Conservation (phyloP, 1,139 yeast genomes). For the Debaryomyces nepalensis region DNA sequence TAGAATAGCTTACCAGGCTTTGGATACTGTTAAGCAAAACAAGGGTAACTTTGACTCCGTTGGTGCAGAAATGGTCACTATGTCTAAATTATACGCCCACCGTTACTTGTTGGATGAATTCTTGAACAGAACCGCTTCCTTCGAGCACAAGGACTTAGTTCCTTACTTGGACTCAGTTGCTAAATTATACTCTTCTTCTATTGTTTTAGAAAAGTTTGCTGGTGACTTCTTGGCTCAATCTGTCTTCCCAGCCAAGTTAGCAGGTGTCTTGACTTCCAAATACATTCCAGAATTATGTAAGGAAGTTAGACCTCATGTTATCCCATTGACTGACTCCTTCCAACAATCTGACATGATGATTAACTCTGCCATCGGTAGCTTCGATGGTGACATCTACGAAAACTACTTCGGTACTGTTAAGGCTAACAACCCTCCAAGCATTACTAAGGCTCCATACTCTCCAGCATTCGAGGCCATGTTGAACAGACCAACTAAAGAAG, state of each 20-base stretch:
- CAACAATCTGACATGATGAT: slow-evolving; percentile 49
- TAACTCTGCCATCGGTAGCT: slow-evolving; percentile 49
- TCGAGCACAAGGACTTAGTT: slow-evolving; percentile 26
- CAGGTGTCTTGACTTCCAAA: slow-evolving; percentile 50
- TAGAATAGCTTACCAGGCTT: slow-evolving; percentile 52
- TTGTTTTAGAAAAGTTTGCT: slow-evolving; percentile 72
- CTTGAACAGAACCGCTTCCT: slow-evolving; percentile 35
- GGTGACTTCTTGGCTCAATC: slow-evolving; percentile 75
- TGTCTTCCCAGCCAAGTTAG: slow-evolving; percentile 48
- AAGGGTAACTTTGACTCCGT: slow-evolving; percentile 58
- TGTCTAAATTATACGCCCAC: slow-evolving; percentile 67
- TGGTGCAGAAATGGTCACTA: slow-evolving; percentile 56
- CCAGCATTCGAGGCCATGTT: slow-evolving; percentile 40
- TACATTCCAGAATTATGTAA: slow-evolving; percentile 37
- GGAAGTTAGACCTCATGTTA: slow-evolving; percentile 49
- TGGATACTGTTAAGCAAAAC: slow-evolving; percentile 45
- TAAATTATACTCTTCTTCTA: slow-evolving; percentile 65
- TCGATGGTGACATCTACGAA: slow-evolving; percentile 52
- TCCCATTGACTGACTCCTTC: slow-evolving; percentile 55
- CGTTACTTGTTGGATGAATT: slow-evolving; percentile 55
- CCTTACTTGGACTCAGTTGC: slow-evolving; percentile 39
- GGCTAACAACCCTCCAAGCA: slow-evolving; percentile 39
- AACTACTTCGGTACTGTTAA: slow-evolving; percentile 49
- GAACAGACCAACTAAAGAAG: slow-evolving; percentile 42
- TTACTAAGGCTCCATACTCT: slow-evolving; percentile 47